These are phyloP conservation scores for Globisporangium canariense DNA, from an alignment of 352 stramenopile species.

Conservation along the genomic window DNA sequence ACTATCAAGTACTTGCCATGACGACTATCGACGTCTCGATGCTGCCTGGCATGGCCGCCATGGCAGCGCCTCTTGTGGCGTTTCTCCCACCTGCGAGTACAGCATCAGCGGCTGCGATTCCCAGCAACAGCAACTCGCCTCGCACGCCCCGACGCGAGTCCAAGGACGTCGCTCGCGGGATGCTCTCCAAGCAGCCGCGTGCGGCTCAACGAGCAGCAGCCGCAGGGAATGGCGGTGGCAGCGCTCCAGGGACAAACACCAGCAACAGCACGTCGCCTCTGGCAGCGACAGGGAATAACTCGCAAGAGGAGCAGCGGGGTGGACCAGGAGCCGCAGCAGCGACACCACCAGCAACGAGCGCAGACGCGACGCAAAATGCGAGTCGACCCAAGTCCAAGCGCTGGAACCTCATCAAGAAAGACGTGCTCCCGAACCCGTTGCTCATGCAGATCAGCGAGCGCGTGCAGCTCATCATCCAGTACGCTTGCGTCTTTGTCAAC, in stretches of 20 bases:
- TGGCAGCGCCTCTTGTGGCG: slow-evolving; percentile 9
- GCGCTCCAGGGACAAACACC: not conserved
- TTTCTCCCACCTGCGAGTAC: not conserved
- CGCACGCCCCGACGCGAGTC: slow-evolving; percentile 6
- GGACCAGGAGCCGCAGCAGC: not conserved
- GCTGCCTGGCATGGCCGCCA: slow-evolving; percentile 10
- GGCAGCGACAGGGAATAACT: not conserved
- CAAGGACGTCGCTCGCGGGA: slow-evolving; percentile 11
- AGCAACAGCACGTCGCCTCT: not conserved
- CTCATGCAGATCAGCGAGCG: slow-evolving; percentile 63
- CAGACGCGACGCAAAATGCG: not conserved
- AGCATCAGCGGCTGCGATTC: not conserved
- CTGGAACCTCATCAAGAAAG: slow-evolving; percentile 23
- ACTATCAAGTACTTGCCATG: not conserved
- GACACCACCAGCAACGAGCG: not conserved
- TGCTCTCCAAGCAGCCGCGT: slow-evolving; percentile 16
- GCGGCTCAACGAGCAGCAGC: slow-evolving; percentile 3
- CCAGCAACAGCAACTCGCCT: not conserved
- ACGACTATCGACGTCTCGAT: slow-evolving; percentile 6
- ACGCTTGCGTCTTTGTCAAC: slow-evolving; percentile 5
- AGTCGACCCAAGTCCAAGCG: slow-evolving; percentile 7
- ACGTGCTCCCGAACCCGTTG: slow-evolving; percentile 39
- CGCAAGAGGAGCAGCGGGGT: slow-evolving; percentile 5
- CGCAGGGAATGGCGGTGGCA: not conserved
- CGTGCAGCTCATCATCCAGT: slow-evolving; percentile 69